Conservation (phyloP, 805 yeast species). For the Kuraishia molischiana region DNA sequence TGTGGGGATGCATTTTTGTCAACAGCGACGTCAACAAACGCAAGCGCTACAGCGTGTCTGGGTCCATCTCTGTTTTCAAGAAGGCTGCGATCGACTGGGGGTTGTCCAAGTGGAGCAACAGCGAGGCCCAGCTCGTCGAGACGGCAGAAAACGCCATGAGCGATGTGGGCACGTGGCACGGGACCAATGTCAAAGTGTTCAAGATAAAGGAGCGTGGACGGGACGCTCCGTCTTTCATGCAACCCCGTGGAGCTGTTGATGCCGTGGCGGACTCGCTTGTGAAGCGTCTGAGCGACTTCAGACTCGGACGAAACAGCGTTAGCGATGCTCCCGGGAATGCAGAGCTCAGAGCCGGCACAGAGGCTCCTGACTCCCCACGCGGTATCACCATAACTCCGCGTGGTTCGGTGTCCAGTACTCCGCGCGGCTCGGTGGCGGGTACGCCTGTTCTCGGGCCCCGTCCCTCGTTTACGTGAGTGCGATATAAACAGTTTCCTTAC, state of each 20-base stretch:
- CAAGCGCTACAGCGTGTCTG: slow-evolving; percentile 23
- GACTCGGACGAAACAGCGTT: slow-evolving; percentile 19
- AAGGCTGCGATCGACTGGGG: slow-evolving; percentile 26
- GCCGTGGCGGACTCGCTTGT: slow-evolving; percentile 38
- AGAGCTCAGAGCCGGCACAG: slow-evolving; percentile 23
- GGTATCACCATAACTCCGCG: background rate
- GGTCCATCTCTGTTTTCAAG: slow-evolving; percentile 18
- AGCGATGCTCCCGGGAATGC: slow-evolving; percentile 12
- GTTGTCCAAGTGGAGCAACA: slow-evolving; percentile 17
- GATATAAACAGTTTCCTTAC: too few species aligned
- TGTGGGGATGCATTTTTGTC: slow-evolving; percentile 50
- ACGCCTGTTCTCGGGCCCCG: slow-evolving; percentile 9
- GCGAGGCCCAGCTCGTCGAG: slow-evolving; percentile 10
- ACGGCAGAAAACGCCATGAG: slow-evolving; percentile 13
- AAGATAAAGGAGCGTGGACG: slow-evolving; percentile 15
- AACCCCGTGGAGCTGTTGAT: slow-evolving; percentile 35
- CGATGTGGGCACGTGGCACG: slow-evolving; percentile 30
- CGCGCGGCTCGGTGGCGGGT: slow-evolving; percentile 4
- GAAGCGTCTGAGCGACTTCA: slow-evolving; percentile 35
- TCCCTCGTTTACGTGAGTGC: too few species aligned
- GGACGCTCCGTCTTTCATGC: slow-evolving; percentile 14
- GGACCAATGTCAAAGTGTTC: slow-evolving; percentile 35
- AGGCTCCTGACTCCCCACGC: slow-evolving; percentile 13
- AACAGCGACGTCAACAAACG: slow-evolving; percentile 23
- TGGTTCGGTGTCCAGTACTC: slow-evolving; percentile 5